A percentile compares a stretch with the other conserved stretches of the same genome.
These are phyloP conservation scores for Ceratocystis colombiana DNA, from an alignment of 2,329 filamentous ascomycete genomes.

Conservation along the genomic window DNA sequence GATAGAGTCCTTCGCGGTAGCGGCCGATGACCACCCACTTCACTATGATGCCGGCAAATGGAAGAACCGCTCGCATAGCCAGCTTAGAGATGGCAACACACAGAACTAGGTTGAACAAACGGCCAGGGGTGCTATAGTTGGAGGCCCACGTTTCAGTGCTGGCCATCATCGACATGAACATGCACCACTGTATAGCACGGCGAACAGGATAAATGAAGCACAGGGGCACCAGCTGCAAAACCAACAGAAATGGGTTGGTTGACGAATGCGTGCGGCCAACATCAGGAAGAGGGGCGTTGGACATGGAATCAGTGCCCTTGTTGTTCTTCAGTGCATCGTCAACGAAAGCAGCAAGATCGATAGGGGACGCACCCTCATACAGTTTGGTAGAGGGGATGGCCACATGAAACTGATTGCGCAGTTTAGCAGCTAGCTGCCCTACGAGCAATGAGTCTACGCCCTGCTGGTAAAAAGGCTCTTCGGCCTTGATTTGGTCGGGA, in stretches of 20 bases:
- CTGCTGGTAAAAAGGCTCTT: constrained; percentile 43
- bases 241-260: constrained; percentile 40
- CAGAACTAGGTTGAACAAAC: constrained; percentile 41
- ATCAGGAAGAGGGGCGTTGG: constrained; percentile 29
- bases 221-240: constrained; percentile 43
- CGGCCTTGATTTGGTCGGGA: constrained; percentile 33
- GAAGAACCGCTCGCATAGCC: constrained; percentile 35
- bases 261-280: constrained; percentile 40
- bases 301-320: constrained; percentile 21
- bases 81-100: constrained; percentile 38
- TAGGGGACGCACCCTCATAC: constrained; percentile 41
- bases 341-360: constrained; percentile 35
- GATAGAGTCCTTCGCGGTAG: constrained; percentile 44
- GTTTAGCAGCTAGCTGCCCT: constrained; percentile 41
- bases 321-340: constrained; percentile 30
- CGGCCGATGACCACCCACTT: constrained; percentile 49
- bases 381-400: constrained; percentile 43
- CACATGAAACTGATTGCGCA: constrained; percentile 42
- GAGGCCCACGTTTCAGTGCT: constrained; percentile 36
- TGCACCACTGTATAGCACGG: constrained; percentile 43
- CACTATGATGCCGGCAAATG: constrained; percentile 40
- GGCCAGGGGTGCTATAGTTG: constrained; percentile 35
- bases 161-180: constrained; percentile 41
- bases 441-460: constrained; percentile 47
- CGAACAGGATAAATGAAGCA: constrained; percentile 42